Evolutionary conservation across 2,329 filamentous ascomycete species (phyloP), one percentile per base, ranked within the genome.

Genomic region (Ascochyta rabiei): DNA sequence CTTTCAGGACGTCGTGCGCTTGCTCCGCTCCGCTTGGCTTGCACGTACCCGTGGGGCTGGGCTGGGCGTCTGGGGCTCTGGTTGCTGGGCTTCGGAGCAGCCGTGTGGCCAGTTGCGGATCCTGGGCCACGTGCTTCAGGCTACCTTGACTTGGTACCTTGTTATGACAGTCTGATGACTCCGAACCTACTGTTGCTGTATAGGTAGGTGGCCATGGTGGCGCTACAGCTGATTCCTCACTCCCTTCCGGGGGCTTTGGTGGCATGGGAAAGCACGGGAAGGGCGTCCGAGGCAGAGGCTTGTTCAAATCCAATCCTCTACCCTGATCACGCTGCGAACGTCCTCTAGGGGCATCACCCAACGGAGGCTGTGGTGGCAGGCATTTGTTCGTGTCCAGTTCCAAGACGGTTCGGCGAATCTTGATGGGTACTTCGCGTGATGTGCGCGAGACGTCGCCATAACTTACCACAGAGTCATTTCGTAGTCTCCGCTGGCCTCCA

Each of bases 1-100:
- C 44, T 44, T 72, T 71, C 5, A 68, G 42, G 1, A 41, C 28
- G 4, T 26, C 31, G 18, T 50, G 50, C 6, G 45, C 35, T 39
- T 54, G 54, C 1, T 38, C 38, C 18, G 47, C 38, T 24, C 53
- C 55, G 31, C 41, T 48, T 13, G 44, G 19, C 18, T 41, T 31
- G 2, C 43, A 19, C 37, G 46, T 58, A 50, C 41, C n/a, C 1
- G 10, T 6, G 16, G 13, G 12, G 16, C 10, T 19, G 5, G 15
- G 23, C 4, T 23, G 10, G 4, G 15, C 2, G 9, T 9, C 18
- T 41, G 28, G 16, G n/a, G 15, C 19, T 28, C 33, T 42, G 6
- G 26, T 19, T 42, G 37, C 12, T 33, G 23, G 12, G 7, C 3
- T 37, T 33, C 4, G n/a, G n/a, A n/a, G n/a, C n/a, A 23, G 31